A percentile compares a stretch with the other conserved stretches of the same genome.
Evolutionary conservation across 257 asterid genomes (phyloP).

Genomic region (Voacanga thouarsii): DNA sequence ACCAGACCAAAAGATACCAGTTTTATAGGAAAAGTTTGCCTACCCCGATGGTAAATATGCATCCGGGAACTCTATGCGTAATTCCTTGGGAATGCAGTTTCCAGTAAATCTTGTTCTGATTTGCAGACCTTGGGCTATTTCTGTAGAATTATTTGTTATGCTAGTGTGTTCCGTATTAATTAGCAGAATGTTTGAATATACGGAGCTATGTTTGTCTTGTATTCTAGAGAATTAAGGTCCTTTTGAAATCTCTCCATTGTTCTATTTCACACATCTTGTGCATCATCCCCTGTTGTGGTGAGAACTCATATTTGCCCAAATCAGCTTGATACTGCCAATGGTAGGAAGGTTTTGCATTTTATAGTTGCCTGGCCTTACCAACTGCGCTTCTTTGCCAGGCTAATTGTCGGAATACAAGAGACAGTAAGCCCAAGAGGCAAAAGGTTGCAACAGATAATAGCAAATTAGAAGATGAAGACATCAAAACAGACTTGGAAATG

Average conservation of each 20-base stretch:
- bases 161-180: not conserved
- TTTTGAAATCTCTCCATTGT: not conserved
- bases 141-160: not conserved
- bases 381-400: not conserved
- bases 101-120: no score
- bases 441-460: not conserved
- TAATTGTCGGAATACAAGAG: not conserved
- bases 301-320: not conserved
- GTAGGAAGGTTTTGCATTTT: not conserved
- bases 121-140: no score
- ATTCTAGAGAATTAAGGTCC: not conserved
- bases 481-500: conserved; percentile 2
- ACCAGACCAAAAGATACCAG: no score
- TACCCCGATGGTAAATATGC: no score
- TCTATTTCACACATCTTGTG: not conserved
- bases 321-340: not conserved
- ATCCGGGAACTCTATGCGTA: no score
- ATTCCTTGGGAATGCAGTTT: no score
- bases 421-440: conserved; percentile 20
- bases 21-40: no score
- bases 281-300: not conserved
- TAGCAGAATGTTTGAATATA: not conserved
- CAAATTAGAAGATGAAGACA: conserved; percentile 1
- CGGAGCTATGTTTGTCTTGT: no score
- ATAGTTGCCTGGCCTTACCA: no score